Base-by-base conservation (phyloP, 768 basidiomycete genomes). In the Hericium coralloides region DNA sequence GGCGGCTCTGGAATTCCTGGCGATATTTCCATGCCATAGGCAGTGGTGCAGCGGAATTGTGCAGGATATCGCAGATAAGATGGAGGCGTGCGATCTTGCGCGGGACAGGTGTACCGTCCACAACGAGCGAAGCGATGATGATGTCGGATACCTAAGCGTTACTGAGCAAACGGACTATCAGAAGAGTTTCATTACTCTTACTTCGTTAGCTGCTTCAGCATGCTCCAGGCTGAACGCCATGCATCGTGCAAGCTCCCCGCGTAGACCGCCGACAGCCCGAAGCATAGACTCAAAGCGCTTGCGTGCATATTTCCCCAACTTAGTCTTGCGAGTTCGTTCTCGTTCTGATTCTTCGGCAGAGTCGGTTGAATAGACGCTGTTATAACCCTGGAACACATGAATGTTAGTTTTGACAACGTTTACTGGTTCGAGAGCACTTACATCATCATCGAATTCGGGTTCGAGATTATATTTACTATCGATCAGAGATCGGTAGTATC, bases 1-100 rank as follows among this genome's bases (percentile, higher is more conserved):
- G 80, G 39, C 92, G 78, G 10, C 84, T 79, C 67, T 98, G 95
- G 65, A 98, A 95, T 64, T 95, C 91, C 59, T 92, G 85, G 31
- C 97, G 87, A 71, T 91, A 98, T 69, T 92, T 93, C 97, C 97
- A 99, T 7, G 95, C 95, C 69, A 92, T 95, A 0, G 94, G 93
- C 14, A 98, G 81, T 2, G 94, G 76, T 2, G 92, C 92, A 37
- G 92, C 92, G 20, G 95, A 97, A 69, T 99, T 99, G 71, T 98
- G 95, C 47, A 99, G 78, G 61, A 99, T 98, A 68, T 99, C 97
- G 67, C 95, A 98, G 55, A 98, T 92, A 58, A 99, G 79, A 73
- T 98, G 87, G 25, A 99, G 79, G 23, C 97, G 86, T 23, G 97
- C 92, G 55, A 98, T 83, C 70, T 99, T 99, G 64, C 95, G 85